Conservation (phyloP, 2,329 filamentous ascomycete species). For the Incumbomyces lentus region DNA sequence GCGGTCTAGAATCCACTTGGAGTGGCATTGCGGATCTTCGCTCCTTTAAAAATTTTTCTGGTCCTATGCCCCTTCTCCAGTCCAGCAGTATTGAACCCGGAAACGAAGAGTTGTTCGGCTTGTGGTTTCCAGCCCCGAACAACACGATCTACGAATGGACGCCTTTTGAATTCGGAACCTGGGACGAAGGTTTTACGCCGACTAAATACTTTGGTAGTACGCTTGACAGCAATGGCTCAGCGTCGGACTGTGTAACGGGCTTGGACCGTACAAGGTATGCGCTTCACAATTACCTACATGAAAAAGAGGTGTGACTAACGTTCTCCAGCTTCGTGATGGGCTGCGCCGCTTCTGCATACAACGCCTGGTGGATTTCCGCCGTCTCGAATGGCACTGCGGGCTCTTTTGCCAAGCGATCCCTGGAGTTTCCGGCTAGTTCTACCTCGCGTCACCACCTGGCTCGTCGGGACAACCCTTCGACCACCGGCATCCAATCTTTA, state of each 20-base stretch:
- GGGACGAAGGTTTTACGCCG: constrained; percentile 11
- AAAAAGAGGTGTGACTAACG: constrained; percentile 7
- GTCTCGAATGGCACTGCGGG: neutral
- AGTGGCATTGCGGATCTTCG: constrained; percentile 9
- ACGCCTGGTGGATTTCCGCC: neutral
- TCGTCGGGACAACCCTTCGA: neutral
- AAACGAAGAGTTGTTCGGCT: constrained; percentile 5
- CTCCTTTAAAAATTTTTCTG: constrained; percentile 2
- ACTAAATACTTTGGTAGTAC: constrained; percentile 11
- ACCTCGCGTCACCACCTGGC: too few species aligned
- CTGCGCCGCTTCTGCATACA: neutral
- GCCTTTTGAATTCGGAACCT: constrained; percentile 13
- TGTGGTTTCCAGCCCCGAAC: constrained; percentile 9
- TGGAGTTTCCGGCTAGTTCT: neutral
- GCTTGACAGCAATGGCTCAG: constrained; percentile 6
- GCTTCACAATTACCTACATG: constrained; percentile 10
- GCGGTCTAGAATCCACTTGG: constrained; percentile 24
- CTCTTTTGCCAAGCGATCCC: neutral
- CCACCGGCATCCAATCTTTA: neutral
- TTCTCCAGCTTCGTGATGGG: constrained; percentile 3
- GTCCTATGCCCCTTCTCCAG: too few species aligned
- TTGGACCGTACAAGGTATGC: neutral
- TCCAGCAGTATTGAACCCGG: too few species aligned
- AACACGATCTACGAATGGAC: constrained; percentile 10
- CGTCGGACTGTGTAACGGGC: constrained; percentile 3